phyloP scores from a whole-genome alignment of 2,329 filamentous ascomycete species.

The Huntiella savannae region DNA sequence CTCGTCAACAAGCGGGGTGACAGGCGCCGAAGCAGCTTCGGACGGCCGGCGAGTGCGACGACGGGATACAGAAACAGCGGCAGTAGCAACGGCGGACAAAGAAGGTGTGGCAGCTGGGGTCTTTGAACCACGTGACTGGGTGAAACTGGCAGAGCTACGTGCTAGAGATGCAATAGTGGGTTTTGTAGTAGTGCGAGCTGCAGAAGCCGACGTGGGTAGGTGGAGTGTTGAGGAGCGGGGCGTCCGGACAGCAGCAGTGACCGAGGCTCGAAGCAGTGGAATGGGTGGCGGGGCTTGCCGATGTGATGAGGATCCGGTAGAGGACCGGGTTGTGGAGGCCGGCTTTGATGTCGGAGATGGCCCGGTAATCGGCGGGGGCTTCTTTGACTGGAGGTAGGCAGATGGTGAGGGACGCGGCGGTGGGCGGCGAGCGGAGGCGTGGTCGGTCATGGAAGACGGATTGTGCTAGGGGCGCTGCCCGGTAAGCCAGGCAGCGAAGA shows the following conservation, averaged over 20 bases:
- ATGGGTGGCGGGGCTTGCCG: slow-evolving; percentile 1
- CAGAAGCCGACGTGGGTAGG: neutral
- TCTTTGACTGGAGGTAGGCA: slow-evolving; percentile 5
- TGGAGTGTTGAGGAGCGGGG: neutral
- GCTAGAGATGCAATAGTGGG: slow-evolving; percentile 9
- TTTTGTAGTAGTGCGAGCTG: slow-evolving; percentile 1
- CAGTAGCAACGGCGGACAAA: neutral
- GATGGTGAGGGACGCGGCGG: slow-evolving; percentile 1
- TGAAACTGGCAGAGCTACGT: slow-evolving; percentile 1
- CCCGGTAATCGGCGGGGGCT: too few relatives aligned
- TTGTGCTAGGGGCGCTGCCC: slow-evolving; percentile 7
- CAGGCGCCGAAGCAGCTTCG: neutral
- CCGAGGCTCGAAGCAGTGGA: slow-evolving; percentile 1
- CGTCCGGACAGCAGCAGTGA: neutral
- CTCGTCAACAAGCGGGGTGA: too few relatives aligned
- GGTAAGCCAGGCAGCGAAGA: slow-evolving; percentile 11
- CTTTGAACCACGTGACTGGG: slow-evolving; percentile 1
- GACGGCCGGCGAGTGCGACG: neutral
- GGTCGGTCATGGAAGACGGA: slow-evolving; percentile 8
- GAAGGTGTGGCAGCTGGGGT: slow-evolving; percentile 1
- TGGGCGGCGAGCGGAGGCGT: neutral
- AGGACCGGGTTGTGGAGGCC: too few relatives aligned
- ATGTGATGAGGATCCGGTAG: too few relatives aligned
- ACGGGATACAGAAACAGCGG: neutral
- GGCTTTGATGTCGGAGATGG: too few relatives aligned